Conservation (phyloP, 768 basidiomycete species). For the Plicaturopsis crispa region DNA sequence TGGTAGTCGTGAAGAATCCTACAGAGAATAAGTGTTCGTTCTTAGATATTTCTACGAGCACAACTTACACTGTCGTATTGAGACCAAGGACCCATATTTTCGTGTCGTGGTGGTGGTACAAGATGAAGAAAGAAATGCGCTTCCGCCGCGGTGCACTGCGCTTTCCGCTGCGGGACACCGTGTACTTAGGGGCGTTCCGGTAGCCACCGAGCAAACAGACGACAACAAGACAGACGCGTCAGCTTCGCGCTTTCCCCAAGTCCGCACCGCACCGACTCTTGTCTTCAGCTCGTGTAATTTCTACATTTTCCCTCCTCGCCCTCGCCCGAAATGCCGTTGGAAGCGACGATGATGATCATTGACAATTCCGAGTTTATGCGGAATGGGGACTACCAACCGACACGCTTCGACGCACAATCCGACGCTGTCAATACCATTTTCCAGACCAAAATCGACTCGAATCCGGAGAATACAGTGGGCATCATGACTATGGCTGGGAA, state of each 20-base stretch:
- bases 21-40: no score
- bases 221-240: no score
- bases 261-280: not conserved
- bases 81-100: no score
- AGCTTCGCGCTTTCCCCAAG: not conserved
- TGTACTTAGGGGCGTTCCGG: no score
- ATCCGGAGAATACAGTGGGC: constrained; percentile 96
- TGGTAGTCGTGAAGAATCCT: no score
- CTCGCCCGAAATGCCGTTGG: constrained; percentile 72
- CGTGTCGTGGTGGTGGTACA: no score
- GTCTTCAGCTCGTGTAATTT: not conserved
- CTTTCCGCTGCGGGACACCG: no score
- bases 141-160: no score
- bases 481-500: constrained; percentile 98
- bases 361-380: constrained; percentile 99
- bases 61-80: no score
- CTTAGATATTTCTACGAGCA: no score
- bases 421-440: constrained; percentile 90
- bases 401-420: constrained; percentile 83
- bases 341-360: constrained; percentile 96
- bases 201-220: no score
- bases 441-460: constrained; percentile 88
- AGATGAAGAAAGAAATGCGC: no score
- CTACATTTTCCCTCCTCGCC: not conserved
- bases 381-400: constrained; percentile 86